These are phyloP conservation scores for Lentinula boryana DNA, from an alignment of 768 basidiomycete species.

Conservation along the genomic window DNA sequence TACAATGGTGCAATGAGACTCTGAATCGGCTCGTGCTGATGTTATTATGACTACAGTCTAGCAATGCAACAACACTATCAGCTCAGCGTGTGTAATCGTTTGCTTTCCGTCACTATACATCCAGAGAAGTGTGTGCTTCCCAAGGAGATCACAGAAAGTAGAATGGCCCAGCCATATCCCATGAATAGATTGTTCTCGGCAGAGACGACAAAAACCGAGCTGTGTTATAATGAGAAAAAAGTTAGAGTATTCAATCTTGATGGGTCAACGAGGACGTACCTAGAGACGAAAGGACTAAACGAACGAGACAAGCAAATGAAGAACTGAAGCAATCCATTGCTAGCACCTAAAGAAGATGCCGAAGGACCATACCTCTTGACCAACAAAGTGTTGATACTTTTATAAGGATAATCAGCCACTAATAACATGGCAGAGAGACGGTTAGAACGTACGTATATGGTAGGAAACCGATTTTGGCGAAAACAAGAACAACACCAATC, in stretches of 20 bases:
- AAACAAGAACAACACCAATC: conserved; percentile 32
- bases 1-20: no score
- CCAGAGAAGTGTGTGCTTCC: not conserved
- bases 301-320: conserved; percentile 53
- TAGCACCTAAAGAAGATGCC: conserved; percentile 43
- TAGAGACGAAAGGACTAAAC: conserved; percentile 48
- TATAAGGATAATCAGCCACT: not conserved
- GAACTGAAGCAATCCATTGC: conserved; percentile 53
- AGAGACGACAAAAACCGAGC: conserved; percentile 56
- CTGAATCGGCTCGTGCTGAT: no score
- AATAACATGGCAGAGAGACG: not conserved
- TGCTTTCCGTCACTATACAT: not conserved
- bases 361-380: conserved; percentile 43
- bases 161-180: conserved; percentile 53
- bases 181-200: conserved; percentile 40
- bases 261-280: conserved; percentile 23
- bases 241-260: not conserved
- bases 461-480: conserved; percentile 37
- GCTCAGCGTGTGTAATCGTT: not conserved
- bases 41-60: no score
- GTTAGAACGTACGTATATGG: conserved; percentile 38
- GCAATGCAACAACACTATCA: not conserved
- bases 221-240: conserved; percentile 12
- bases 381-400: conserved; percentile 42
- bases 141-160: conserved; percentile 30